A percentile compares a stretch with the other conserved stretches of the same genome.
phyloP scores from a whole-genome alignment of 2,329 filamentous ascomycete species.

The Talaromyces verruculosus region DNA sequence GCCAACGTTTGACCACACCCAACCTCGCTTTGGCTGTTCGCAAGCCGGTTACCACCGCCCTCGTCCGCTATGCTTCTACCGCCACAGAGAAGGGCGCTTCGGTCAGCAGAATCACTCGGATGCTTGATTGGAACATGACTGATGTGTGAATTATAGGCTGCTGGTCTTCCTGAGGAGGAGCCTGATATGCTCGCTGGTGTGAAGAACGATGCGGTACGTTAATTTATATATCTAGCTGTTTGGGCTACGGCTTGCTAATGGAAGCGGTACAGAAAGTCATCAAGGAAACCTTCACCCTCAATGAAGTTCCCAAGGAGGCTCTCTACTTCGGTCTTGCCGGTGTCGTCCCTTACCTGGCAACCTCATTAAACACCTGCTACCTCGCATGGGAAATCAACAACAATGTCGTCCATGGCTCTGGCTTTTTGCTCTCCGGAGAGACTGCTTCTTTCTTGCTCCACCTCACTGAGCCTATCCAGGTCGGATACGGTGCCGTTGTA shows the following conservation, averaged over 20 bases:
- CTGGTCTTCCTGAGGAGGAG: conserved; percentile 37
- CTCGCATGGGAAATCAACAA: conserved; percentile 81
- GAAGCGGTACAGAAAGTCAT: conserved; percentile 55
- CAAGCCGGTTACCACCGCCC: conserved; percentile 49
- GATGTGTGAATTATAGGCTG: conserved; percentile 22
- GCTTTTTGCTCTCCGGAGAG: conserved; percentile 66
- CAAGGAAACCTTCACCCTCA: conserved; percentile 67
- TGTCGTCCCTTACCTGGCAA: conserved; percentile 80
- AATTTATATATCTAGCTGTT: conserved; percentile 3
- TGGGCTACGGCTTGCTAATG: conserved; percentile 4
- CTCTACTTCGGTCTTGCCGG: conserved; percentile 71
- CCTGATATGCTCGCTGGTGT: conserved; percentile 55
- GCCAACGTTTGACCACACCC: conserved; percentile 38
- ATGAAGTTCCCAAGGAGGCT: conserved; percentile 65
- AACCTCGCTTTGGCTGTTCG: conserved; percentile 45
- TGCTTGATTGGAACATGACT: conserved; percentile 1
- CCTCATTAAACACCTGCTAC: conserved; percentile 77
- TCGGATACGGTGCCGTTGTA: conserved; percentile 85
- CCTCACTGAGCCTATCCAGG: conserved; percentile 79
- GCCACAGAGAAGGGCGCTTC: conserved; percentile 34
- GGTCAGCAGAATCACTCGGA: conserved; percentile 10
- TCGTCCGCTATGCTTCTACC: conserved; percentile 51
- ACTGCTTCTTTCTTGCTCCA: conserved; percentile 71
- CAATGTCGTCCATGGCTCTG: conserved; percentile 58
- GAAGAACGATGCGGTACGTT: conserved; percentile 59